These are phyloP conservation scores for Fraxinus nigra DNA, from an alignment of 305 asterid genomes.

Conservation along the genomic window DNA sequence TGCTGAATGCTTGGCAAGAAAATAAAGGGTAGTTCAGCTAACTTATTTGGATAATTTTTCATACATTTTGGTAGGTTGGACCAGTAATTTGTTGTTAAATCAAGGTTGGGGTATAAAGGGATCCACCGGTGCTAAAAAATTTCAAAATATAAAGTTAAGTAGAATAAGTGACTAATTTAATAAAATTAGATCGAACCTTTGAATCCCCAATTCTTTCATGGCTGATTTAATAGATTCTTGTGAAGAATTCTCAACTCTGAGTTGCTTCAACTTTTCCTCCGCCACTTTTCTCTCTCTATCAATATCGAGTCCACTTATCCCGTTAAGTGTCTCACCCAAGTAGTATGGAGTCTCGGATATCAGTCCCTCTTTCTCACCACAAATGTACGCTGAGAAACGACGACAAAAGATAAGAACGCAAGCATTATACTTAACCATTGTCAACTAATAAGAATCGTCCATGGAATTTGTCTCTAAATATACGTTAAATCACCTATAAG, in stretches of 20 bases:
- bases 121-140: background rate
- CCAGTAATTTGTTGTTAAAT: background rate
- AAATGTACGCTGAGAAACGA: conserved; percentile 53
- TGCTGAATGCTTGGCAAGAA: too few relatives aligned
- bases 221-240: conserved; percentile 34
- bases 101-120: background rate
- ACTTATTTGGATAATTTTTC: background rate
- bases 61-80: background rate
- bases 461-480: background rate
- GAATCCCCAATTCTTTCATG: conserved; percentile 76
- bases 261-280: conserved; percentile 45
- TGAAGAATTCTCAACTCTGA: conserved; percentile 37
- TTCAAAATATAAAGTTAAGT: background rate
- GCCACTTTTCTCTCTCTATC: conserved; percentile 44
- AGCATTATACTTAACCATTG: background rate
- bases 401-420: background rate
- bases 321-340: conserved; percentile 70
- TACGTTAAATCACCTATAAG: background rate
- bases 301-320: conserved; percentile 54
- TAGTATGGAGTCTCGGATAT: conserved; percentile 48
- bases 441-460: background rate
- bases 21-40: background rate
- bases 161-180: background rate
- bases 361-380: conserved; percentile 66
- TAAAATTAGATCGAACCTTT: conserved; percentile 39